Evolutionary conservation across 106 monocot species (phyloP).

Genomic region (Phalaenopsis equestris): DNA sequence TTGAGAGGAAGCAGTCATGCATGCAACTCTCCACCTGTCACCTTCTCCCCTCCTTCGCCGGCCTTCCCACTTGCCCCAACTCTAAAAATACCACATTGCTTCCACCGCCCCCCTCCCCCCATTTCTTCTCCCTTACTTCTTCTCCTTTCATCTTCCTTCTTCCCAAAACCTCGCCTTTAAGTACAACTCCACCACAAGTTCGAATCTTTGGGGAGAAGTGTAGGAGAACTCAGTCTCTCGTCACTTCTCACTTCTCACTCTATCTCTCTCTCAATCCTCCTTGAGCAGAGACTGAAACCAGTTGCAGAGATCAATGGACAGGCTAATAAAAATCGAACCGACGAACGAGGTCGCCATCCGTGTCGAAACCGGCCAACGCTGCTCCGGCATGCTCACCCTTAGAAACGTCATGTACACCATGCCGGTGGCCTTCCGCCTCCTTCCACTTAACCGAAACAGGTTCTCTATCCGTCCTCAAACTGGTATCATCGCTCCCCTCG

Average conservation of each 20-base stretch:
- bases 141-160: neutral
- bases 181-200: neutral
- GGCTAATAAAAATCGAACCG: conserved; percentile 36
- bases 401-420: conserved; percentile 61
- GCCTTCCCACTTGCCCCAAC: neutral
- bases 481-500: conserved; percentile 42
- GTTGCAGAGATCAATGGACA: conserved; percentile 23
- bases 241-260: neutral
- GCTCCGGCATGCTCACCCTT: conserved; percentile 32
- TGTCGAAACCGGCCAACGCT: conserved; percentile 26
- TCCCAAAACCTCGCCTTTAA: neutral
- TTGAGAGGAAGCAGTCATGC: neutral
- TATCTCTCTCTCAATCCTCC: neutral
- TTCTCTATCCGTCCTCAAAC: conserved; percentile 31
- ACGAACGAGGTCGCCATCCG: conserved; percentile 33
- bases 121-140: neutral
- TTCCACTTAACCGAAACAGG: conserved; percentile 19
- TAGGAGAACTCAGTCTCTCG: neutral
- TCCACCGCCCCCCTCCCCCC: neutral
- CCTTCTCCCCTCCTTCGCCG: neutral
- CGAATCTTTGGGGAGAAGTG: neutral
- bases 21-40: neutral
- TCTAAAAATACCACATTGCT: neutral
- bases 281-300: neutral
- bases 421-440: conserved; percentile 50